Conservation (phyloP, 768 basidiomycete genomes). For the Xanthoconium stramineum region DNA sequence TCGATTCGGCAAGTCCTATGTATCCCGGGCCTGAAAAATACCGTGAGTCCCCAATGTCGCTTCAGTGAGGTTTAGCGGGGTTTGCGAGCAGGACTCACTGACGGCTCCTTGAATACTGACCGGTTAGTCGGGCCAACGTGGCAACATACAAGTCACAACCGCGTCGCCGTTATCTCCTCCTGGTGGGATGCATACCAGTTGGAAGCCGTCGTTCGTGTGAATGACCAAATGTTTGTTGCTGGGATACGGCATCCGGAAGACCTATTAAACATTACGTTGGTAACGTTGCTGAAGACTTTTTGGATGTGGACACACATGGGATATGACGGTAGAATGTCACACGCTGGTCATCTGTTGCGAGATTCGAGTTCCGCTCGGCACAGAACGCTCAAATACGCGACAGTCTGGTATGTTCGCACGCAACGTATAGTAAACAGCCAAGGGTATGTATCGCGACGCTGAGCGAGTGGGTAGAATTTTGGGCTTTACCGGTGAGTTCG, state of each 20-base stretch:
- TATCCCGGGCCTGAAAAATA: background rate
- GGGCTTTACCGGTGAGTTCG: no score
- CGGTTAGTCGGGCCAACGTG: conserved; percentile 8
- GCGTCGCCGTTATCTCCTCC: conserved; percentile 4
- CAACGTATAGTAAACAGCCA: no score
- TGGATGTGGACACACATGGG: no score
- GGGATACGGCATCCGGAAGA: background rate
- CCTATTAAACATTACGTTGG: conserved; percentile 10
- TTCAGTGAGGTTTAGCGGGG: conserved; percentile 16
- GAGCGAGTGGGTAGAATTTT: no score
- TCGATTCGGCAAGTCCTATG: conserved; percentile 6
- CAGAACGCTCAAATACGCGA: no score
- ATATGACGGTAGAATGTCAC: background rate
- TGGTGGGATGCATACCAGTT: background rate
- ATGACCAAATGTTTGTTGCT: background rate
- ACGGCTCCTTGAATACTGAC: conserved; percentile 6
- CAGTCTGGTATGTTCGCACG: no score
- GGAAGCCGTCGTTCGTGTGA: conserved; percentile 15
- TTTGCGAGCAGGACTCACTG: conserved; percentile 2
- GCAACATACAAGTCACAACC: background rate
- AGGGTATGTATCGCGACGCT: no score
- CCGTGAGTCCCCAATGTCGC: conserved; percentile 10
- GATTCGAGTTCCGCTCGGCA: no score
- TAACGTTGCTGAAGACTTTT: conserved; percentile 3
- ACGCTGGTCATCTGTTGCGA: background rate